These are phyloP conservation scores for Malbranchea cinnamomea DNA, from an alignment of 2,329 filamentous ascomycete genomes.

Conservation along the genomic window DNA sequence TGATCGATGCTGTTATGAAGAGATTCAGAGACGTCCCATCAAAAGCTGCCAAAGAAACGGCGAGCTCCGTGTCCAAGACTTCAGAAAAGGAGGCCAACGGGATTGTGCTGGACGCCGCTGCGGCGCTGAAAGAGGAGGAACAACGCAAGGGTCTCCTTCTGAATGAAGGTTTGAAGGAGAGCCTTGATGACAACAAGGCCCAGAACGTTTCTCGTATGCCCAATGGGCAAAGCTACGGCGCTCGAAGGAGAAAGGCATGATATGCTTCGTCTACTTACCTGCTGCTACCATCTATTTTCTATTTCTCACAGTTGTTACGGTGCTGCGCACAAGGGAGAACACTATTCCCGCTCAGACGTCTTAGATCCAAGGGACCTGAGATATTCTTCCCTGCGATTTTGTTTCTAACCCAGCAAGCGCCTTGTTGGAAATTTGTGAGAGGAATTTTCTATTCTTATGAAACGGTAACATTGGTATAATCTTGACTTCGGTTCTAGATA, in stretches of 20 bases:
- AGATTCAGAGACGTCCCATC: slow-evolving; percentile 35
- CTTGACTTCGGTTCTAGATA: no score
- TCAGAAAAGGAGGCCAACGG: slow-evolving; percentile 18
- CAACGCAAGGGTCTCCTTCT: slow-evolving; percentile 10
- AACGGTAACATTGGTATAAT: no score
- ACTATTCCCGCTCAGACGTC: no score
- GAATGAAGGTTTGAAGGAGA: slow-evolving; percentile 8
- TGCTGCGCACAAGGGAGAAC: no score
- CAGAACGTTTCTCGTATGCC: no score
- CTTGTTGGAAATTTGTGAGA: no score
- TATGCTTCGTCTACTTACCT: background rate
- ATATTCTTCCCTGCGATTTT: no score
- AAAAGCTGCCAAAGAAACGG: slow-evolving; percentile 12
- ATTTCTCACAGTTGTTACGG: no score
- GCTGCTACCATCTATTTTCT: no score
- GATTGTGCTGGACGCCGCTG: slow-evolving; percentile 20
- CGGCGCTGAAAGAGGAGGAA: slow-evolving; percentile 10
- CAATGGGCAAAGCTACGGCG: slow-evolving; percentile 3
- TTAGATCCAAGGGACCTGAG: no score
- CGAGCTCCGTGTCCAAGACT: slow-evolving; percentile 11
- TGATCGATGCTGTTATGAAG: slow-evolving; percentile 50
- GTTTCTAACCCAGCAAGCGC: no score
- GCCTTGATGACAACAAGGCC: background rate
- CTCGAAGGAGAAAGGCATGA: slow-evolving; percentile 8
- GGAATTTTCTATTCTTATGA: no score